These are phyloP conservation scores for Podospora didyma DNA, from an alignment of 495 filamentous ascomycete genomes.

Conservation along the genomic window DNA sequence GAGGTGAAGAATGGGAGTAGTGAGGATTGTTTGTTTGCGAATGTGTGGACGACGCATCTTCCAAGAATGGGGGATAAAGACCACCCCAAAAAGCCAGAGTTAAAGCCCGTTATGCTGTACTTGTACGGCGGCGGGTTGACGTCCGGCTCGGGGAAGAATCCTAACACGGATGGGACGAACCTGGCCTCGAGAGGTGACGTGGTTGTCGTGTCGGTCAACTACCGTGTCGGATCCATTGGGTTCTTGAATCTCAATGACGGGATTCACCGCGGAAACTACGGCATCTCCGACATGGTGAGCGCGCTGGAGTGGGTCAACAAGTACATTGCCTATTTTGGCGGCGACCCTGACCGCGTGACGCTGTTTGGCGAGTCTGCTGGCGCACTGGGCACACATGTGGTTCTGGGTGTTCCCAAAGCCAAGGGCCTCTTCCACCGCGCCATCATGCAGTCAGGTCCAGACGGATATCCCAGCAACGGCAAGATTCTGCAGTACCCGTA, in stretches of 20 bases:
- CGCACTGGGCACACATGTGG: constrained; percentile 23
- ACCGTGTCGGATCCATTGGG: constrained; percentile 24
- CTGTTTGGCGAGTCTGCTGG: constrained; percentile 57
- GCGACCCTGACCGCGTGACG: constrained; percentile 57
- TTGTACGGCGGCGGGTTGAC: constrained; percentile 36
- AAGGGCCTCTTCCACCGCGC: constrained; percentile 39
- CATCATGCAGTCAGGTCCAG: constrained; percentile 37
- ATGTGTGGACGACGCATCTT: constrained; percentile 38
- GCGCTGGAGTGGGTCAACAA: constrained; percentile 60
- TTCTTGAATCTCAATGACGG: constrained; percentile 30
- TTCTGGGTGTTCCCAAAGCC: constrained; percentile 35
- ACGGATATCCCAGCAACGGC: constrained; percentile 26
- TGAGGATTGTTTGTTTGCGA: constrained; percentile 39
- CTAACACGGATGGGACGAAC: constrained; percentile 39
- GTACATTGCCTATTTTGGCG: constrained; percentile 62
- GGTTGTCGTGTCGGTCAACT: constrained; percentile 38
- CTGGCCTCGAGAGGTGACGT: constrained; percentile 43
- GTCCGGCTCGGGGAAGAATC: constrained; percentile 31
- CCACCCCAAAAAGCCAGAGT: constrained; percentile 6
- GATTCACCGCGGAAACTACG: constrained; percentile 30
- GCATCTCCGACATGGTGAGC: constrained; percentile 24
- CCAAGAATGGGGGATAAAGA: constrained; percentile 12
- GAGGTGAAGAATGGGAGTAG: constrained; percentile 26
- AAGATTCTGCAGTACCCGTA: constrained; percentile 15
- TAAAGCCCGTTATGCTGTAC: constrained; percentile 37